These are phyloP conservation scores for Salvia splendens DNA, from an alignment of 257 asterid genomes.

Conservation along the genomic window DNA sequence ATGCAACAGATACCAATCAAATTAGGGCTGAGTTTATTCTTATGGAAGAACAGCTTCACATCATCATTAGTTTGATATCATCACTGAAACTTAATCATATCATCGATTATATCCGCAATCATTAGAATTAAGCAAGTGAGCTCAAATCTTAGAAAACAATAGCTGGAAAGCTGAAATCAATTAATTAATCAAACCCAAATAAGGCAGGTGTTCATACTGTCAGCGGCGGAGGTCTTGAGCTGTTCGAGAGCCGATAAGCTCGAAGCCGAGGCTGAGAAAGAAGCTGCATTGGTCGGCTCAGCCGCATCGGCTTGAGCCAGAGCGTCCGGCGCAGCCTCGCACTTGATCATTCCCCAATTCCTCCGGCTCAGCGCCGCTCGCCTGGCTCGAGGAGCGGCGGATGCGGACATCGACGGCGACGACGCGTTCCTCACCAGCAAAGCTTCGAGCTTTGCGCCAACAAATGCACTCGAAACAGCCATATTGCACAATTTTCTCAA, in stretches of 20 bases:
- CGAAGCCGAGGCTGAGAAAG: conserved; percentile 57
- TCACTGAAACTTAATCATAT: background rate
- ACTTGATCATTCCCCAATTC: conserved; percentile 46
- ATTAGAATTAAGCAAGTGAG: background rate
- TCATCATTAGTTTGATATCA: background rate
- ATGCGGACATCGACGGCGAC: conserved; percentile 43
- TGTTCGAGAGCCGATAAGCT: conserved; percentile 41
- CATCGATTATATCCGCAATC: no score
- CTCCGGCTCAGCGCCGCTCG: conserved; percentile 37
- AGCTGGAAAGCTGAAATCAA: background rate
- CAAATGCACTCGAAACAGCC: conserved; percentile 75
- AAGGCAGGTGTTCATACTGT: conserved; percentile 20
- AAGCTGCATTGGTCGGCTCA: conserved; percentile 44
- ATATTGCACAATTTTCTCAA: conserved; percentile 29
- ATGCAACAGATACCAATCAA: background rate
- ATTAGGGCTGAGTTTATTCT: background rate
- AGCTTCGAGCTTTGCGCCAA: conserved; percentile 77
- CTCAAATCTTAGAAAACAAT: background rate
- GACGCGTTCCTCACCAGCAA: conserved; percentile 53
- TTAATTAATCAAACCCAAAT: conserved; percentile 16
- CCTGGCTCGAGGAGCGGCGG: conserved; percentile 49
- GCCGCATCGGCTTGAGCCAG: conserved; percentile 42
- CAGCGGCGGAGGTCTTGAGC: conserved; percentile 30
- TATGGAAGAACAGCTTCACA: background rate
- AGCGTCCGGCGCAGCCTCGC: conserved; percentile 55